Evolutionary conservation across 192 early-diverging fungal species (phyloP), one percentile per base, ranked within the genome.

Genomic region (Globomyces pollinis-pini): DNA sequence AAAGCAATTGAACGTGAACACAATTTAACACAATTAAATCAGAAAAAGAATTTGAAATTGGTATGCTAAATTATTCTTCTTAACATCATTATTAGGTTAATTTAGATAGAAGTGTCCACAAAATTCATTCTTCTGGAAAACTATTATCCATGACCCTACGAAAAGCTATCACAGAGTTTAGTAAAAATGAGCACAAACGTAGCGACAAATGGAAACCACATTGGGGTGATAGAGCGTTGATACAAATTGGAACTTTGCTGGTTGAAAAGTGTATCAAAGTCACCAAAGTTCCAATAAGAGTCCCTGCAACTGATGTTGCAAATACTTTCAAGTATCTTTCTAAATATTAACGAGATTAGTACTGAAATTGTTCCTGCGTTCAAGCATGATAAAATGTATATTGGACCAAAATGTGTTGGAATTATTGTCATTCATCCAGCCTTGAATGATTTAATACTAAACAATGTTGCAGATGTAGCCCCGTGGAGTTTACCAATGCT

Each of bases 401-500:
- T 29, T 20, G 78, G 75, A 32, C 84, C 84, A 16, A 85, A 89
- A 59, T 75, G 76, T 51, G 60, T 79, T 23, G 91, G 93, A 20
- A 72, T 94, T 4, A 83, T 98, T 58, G 67, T 68, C 28, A 68
- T 84, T n/a, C 78, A 88, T 60, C 75, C 67, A 47, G 67, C 69
- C 9, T 77, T 95, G 38, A 71, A 82, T 3, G 83, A 92, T 51
- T 65, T 89, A 44, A 69, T 95, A 16, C 67, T 80, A 24, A 64
- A 53, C 18, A 78, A 85, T 32, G 73, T 79, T 13, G 61, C 87
- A 16, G 68, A 74, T 9, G 75, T 91, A 12, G 80, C 81, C 36
- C 86, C 91, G 1, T 82, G 86, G 28, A 68, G 86, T n/a, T 71
- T 98, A 18, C 94, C 94, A 21, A 98, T 98, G 94, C 62, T 98